Base-by-base conservation (phyloP, 2,329 filamentous ascomycete genomes). In the Diaporthe velutina region DNA sequence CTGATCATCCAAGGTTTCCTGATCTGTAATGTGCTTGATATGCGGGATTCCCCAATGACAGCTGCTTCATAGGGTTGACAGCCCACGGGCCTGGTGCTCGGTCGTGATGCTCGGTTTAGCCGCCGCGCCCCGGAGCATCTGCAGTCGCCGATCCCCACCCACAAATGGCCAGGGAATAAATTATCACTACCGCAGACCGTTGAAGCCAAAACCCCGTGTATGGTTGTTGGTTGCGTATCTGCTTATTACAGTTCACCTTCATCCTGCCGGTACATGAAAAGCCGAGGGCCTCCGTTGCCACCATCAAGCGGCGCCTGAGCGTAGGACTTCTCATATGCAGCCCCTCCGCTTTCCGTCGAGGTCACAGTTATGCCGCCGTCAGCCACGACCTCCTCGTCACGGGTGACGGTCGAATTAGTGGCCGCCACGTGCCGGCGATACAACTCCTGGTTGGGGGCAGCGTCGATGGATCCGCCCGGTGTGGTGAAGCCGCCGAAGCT, bases 381-480 rank as follows among this genome's bases (percentile, higher is more conserved):
- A 40, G 79, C 80, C 48, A 85, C 76, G 58, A 79, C 84, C 80
- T 88, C 85, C 17, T 84, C 77, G 81, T 92, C 90, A 30, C 81
- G 80, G 6, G 87, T 80, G 25, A 92, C 80, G 0, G 86, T 89
- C 64, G 86, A 85, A 80, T 93, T 92, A 3, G 85, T 82, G 5
- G 90, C 89, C 38, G 83, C 81, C 35, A 93, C 88, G 66, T 89
- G 85, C 28, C 92, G 86, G 73, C 82, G 84, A 81, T 93, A 95
- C 57, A 93, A 82, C 80, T 88, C 83, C 66, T 80, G 82, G 28
- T 79, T 79, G 4, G 78, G 75, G 25, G 75, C 70, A 60, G 78
- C 77, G 33, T 77, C 77, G 60, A 78, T 38, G 70, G 76, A 64
- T 4, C 77, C 79, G 28, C 67, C 58, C 1, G 77, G 77, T 4